phyloP scores from a whole-genome alignment of 2,329 filamentous ascomycete species.

The Aspergillus spinulosporus region DNA sequence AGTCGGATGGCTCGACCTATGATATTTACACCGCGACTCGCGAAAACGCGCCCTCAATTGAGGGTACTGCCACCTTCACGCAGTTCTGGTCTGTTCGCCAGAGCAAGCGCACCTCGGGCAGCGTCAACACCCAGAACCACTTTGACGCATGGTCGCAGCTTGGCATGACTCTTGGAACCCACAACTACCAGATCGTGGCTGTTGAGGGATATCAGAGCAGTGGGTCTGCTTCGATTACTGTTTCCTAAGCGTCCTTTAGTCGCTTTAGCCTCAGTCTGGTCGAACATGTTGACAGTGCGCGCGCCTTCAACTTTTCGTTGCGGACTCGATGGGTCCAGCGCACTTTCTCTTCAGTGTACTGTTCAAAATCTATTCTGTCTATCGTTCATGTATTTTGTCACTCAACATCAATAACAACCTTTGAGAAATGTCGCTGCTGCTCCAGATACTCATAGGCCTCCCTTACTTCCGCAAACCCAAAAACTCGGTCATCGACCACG shows the following conservation, averaged over 20 bases:
- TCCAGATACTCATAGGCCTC: conserved; percentile 53
- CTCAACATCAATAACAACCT: conserved; percentile 29
- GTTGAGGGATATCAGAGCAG: conserved; percentile 48
- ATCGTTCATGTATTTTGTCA: background rate
- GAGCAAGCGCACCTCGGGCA: conserved; percentile 37
- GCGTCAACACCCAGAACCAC: conserved; percentile 40
- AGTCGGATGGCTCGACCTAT: conserved; percentile 41
- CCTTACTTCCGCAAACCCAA: conserved; percentile 47
- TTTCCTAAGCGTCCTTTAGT: conserved; percentile 28
- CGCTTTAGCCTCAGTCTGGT: background rate
- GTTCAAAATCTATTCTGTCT: background rate
- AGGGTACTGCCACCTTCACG: conserved; percentile 43
- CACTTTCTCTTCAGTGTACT: background rate
- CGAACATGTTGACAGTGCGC: background rate
- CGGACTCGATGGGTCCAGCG: no score
- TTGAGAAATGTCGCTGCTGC: conserved; percentile 52
- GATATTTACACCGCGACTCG: conserved; percentile 41
- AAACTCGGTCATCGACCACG: conserved; percentile 52
- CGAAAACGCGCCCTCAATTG: conserved; percentile 42
- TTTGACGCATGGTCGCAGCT: conserved; percentile 38
- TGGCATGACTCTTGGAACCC: conserved; percentile 36
- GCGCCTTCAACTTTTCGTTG: background rate
- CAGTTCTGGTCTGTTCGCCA: conserved; percentile 49
- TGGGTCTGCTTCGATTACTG: conserved; percentile 40
- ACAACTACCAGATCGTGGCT: conserved; percentile 45